Percentiles rank a stretch among this genome's conserved stretches.
These are phyloP conservation scores for Dryadomyces quercus-mongolicae DNA, from an alignment of 2,329 filamentous ascomycete species.

Conservation along the genomic window DNA sequence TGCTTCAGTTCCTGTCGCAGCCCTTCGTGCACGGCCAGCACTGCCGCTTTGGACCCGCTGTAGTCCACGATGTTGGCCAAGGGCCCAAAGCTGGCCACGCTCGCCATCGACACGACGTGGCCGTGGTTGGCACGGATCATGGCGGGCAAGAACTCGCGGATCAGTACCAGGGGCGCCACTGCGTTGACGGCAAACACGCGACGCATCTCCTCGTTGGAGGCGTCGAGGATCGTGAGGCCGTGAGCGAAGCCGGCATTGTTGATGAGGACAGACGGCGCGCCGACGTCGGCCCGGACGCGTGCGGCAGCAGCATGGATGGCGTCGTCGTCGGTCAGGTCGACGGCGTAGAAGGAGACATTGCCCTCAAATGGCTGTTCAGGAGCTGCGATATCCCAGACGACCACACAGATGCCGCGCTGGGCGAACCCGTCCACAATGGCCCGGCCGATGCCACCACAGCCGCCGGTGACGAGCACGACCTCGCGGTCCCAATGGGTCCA, in stretches of 20 bases:
- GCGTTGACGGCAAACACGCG: conserved; percentile 63
- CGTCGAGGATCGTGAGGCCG: conserved; percentile 45
- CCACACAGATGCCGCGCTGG: conserved; percentile 52
- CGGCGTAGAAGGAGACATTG: conserved; percentile 55
- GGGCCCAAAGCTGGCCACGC: conserved; percentile 46
- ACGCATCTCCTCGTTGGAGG: conserved; percentile 37
- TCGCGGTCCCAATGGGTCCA: conserved; percentile 8
- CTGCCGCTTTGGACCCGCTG: conserved; percentile 51
- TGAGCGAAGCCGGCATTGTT: conserved; percentile 58
- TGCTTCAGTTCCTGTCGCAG: conserved; percentile 43
- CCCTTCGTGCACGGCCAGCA: conserved; percentile 56
- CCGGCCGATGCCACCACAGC: conserved; percentile 61
- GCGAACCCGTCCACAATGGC: conserved; percentile 54
- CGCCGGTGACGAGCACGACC: conserved; percentile 63
- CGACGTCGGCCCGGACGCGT: conserved; percentile 41
- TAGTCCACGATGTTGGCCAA: conserved; percentile 44
- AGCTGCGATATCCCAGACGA: conserved; percentile 54
- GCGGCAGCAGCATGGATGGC: conserved; percentile 39
- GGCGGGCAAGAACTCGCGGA: conserved; percentile 51
- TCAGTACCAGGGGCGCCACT: conserved; percentile 42
- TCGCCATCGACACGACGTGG: conserved; percentile 60
- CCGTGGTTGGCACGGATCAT: conserved; percentile 56
- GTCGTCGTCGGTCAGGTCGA: conserved; percentile 52
- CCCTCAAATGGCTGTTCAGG: neutral
- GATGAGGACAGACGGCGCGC: conserved; percentile 56